Base-by-base conservation (phyloP, 176 grass and related monocot genomes). In the Coix lacrymajobi region DNA sequence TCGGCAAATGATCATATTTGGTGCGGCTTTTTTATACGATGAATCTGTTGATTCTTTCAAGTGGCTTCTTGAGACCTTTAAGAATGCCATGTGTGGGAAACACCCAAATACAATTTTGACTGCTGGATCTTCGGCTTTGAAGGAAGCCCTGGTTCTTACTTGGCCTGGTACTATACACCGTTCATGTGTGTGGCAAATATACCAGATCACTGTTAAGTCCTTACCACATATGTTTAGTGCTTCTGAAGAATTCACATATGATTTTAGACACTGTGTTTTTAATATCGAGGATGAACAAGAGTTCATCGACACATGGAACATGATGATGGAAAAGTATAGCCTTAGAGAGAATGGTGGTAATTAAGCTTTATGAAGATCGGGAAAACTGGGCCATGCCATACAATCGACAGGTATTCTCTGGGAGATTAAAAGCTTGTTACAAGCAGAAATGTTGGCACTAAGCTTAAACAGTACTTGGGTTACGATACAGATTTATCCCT, bases 31-130 rank as follows among this genome's bases (percentile, higher is more conserved):
- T 81, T 20, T 98, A 48, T 98, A 98, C 81, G 92, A 94, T 92
- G 90, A 98, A 89, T 89, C 88, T 68, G 74, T 87, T 66, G 92
- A 90, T 76, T 95, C 96, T 77, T 93, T 91, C 75, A 98, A 91
- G 43, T 98, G 96, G 96, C 80, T 98, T 82, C 83, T 98, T 69
- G 88, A 98, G 72, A 86, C 90, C 52, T 98, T 95, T 88, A 91
- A 88, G 77, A 54, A 19, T 66, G 89, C 86, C 25, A 95, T 98
- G 92, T 88, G 84, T 33, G 85, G 81, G 39, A 98, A 93, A 72
- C 84, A 91, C 24, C 92, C 96, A 44, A 85, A 86, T 39, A 91
- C 79, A 67, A 77, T 98, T 76, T 88, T 93, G 49, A 95, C 90
- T 19, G 88, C 88, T 81, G 82, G 44, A 62, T 86, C 69, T 85